phyloP scores from a whole-genome alignment of 2,329 filamentous ascomycete species.

The Aspergillus ochraceus region DNA sequence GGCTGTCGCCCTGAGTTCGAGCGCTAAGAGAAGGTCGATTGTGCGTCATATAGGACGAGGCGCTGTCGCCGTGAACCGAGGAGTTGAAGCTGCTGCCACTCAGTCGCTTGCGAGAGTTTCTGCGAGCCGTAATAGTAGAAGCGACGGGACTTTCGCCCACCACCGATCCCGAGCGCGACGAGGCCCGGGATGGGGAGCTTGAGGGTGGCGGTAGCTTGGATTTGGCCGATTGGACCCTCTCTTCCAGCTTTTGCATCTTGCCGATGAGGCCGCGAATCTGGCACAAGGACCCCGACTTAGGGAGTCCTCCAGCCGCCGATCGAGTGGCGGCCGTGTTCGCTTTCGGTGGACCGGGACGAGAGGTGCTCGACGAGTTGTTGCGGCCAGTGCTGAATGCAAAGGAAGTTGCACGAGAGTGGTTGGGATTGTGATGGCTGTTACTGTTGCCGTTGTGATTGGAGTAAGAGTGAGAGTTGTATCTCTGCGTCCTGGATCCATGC shows the following conservation, averaged over 20 bases:
- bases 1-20: constrained; percentile 51
- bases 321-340: constrained; percentile 45
- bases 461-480: constrained; percentile 25
- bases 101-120: constrained; percentile 40
- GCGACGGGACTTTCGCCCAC: constrained; percentile 52
- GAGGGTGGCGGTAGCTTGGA: constrained; percentile 86
- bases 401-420: constrained; percentile 60
- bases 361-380: constrained; percentile 46
- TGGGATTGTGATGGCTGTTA: constrained; percentile 17
- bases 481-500: constrained; percentile 42
- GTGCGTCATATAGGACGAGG: constrained; percentile 35
- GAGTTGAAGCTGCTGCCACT: constrained; percentile 45
- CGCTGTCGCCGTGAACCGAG: constrained; percentile 37
- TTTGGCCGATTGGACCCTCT: constrained; percentile 84
- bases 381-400: constrained; percentile 52
- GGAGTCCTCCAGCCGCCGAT: constrained; percentile 48
- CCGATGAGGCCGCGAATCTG: constrained; percentile 93
- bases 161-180: constrained; percentile 64
- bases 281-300: constrained; percentile 72
- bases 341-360: constrained; percentile 36
- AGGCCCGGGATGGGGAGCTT: constrained; percentile 73
- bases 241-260: constrained; percentile 95
- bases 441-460: neutral
- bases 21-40: constrained; percentile 52
- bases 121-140: constrained; percentile 57